Conservation (phyloP, 2,329 filamentous ascomycete genomes). For the Pestalotiopsis sp. region DNA sequence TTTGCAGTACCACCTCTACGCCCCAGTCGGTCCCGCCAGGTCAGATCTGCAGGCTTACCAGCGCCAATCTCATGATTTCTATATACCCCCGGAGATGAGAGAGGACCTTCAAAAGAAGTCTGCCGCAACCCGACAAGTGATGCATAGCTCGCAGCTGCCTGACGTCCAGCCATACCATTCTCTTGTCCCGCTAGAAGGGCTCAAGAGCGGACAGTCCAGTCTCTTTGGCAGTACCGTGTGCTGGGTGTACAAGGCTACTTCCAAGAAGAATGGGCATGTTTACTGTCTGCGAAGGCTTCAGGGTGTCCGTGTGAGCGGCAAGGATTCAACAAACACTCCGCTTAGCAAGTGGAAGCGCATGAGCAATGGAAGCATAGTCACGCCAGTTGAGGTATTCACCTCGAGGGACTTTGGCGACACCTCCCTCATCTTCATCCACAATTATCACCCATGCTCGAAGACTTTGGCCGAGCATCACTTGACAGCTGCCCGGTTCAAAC, state of each 20-base stretch:
- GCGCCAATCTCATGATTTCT: constrained; percentile 85
- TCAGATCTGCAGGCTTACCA: constrained; percentile 85
- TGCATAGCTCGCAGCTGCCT: constrained; percentile 75
- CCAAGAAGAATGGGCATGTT: constrained; percentile 83
- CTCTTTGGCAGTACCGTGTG: constrained; percentile 81
- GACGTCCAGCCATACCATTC: constrained; percentile 89
- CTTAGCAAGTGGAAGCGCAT: constrained; percentile 91
- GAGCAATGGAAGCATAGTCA: constrained; percentile 78
- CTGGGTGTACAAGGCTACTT: constrained; percentile 95
- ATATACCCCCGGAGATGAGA: constrained; percentile 82
- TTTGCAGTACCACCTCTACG: constrained; percentile 90
- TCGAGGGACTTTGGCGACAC: constrained; percentile 91
- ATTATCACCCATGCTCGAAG: constrained; percentile 90
- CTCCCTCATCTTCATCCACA: constrained; percentile 90
- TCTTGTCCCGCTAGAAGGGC: constrained; percentile 84
- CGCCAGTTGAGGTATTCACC: constrained; percentile 89
- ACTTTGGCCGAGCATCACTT: constrained; percentile 86
- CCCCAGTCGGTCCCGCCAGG: constrained; percentile 75
- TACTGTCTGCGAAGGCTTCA: constrained; percentile 80
- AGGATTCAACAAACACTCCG: constrained; percentile 76
- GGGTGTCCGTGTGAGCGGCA: constrained; percentile 86
- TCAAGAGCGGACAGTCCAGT: constrained; percentile 68
- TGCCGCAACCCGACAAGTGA: constrained; percentile 81
- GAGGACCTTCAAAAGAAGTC: constrained; percentile 89
- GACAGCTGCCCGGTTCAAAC: constrained; percentile 43